Percentiles rank a stretch among this genome's conserved stretches.
Conservation (phyloP, 306 rosid genomes). For the Castanospermum australe region DNA sequence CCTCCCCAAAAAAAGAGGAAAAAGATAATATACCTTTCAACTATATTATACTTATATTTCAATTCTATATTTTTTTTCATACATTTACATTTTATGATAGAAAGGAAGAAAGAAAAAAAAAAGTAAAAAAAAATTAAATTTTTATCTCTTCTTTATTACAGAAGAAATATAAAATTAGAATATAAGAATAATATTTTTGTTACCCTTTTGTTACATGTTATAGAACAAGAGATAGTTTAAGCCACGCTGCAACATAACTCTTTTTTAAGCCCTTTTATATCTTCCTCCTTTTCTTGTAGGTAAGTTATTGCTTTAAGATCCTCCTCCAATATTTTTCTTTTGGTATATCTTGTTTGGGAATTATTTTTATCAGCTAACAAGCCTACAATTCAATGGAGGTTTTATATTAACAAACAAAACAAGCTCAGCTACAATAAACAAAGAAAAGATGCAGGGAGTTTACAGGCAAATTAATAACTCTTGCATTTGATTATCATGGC, state of each 20-base stretch:
- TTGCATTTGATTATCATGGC: slow-evolving; percentile 16
- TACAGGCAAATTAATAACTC: neutral
- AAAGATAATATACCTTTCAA: neutral
- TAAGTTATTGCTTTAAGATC: neutral
- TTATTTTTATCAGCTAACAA: neutral
- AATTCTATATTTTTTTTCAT: no score
- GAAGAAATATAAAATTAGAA: no score
- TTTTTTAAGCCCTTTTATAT: neutral
- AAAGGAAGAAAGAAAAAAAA: no score
- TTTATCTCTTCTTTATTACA: no score
- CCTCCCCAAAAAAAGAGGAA: neutral
- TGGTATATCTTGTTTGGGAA: neutral
- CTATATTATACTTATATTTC: no score
- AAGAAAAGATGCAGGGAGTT: neutral
- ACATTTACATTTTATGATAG: no score
- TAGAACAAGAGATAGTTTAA: neutral
- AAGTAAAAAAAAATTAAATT: no score
- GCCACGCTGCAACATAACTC: neutral
- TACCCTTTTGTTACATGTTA: neutral
- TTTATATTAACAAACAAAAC: neutral
- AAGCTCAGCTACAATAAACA: neutral
- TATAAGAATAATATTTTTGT: no score
- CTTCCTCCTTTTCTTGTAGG: neutral
- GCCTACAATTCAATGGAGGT: neutral
- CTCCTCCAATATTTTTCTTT: neutral